Conservation (phyloP, 345 rosid species). For the Theobroma cacao region DNA sequence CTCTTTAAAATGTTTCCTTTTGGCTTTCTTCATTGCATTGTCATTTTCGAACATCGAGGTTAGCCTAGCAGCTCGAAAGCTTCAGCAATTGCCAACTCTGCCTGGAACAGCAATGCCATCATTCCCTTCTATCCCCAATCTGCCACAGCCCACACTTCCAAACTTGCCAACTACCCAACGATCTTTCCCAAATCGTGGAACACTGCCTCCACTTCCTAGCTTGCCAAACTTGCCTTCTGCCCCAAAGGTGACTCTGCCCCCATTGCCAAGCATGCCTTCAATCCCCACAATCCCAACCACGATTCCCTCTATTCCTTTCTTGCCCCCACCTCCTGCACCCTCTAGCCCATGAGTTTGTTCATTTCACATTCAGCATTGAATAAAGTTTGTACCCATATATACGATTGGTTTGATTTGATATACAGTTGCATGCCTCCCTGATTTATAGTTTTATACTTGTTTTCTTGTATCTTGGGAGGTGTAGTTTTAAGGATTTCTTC, state of each 20-base stretch:
- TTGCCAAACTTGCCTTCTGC: constrained; percentile 14
- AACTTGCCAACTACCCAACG: neutral
- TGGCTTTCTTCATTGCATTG: neutral
- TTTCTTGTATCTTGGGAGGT: no score
- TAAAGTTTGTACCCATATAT: no score
- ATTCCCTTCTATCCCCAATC: constrained; percentile 16
- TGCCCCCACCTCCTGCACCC: constrained; percentile 29
- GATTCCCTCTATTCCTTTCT: constrained; percentile 31
- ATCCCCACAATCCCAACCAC: constrained; percentile 25
- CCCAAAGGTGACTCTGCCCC: constrained; percentile 19
- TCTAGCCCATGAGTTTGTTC: constrained; percentile 13
- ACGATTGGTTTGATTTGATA: no score
- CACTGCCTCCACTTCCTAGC: constrained; percentile 16
- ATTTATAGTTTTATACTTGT: no score
- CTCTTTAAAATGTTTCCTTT: neutral
- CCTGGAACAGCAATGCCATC: constrained; percentile 6
- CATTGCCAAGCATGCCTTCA: constrained; percentile 27
- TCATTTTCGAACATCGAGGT: constrained; percentile 1
- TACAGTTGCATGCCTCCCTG: no score
- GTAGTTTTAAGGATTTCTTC: no score
- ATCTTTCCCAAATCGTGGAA: neutral
- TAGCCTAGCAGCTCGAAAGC: constrained; percentile 15
- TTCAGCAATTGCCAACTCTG: constrained; percentile 5
- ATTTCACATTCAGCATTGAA: no score
- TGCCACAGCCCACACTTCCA: constrained; percentile 11